Conservation (phyloP, 1,284 basidiomycete genomes). For the Marasmius sp. region DNA sequence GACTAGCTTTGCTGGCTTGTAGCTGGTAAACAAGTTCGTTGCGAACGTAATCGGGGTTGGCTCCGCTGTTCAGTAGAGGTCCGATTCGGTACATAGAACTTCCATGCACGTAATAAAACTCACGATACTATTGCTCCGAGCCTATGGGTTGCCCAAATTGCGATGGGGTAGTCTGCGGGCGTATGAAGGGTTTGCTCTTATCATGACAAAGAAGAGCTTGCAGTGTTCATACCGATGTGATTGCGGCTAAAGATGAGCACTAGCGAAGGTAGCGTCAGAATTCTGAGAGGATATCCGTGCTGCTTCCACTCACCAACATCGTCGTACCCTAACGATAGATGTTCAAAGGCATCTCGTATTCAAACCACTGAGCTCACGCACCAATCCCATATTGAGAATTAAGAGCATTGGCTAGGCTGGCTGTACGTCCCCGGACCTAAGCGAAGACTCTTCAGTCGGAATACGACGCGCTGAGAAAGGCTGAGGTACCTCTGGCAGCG, state of each 20-base stretch:
- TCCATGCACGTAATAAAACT: conserved; percentile 16
- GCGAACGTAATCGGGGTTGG: conserved; percentile 66
- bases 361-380: conserved; percentile 22
- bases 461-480: background rate
- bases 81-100: background rate
- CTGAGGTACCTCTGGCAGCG: conserved; percentile 41
- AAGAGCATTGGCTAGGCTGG: conserved; percentile 54
- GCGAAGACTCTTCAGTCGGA: background rate
- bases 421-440: conserved; percentile 49
- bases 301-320: conserved; percentile 46
- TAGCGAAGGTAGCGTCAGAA: conserved; percentile 19
- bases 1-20: conserved; percentile 45
- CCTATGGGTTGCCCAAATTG: conserved; percentile 69
- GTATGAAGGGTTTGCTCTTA: background rate
- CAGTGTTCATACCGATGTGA: conserved; percentile 48
- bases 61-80: conserved; percentile 26
- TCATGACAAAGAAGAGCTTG: conserved; percentile 47
- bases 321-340: conserved; percentile 31
- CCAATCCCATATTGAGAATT: conserved; percentile 40
- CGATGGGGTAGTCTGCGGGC: conserved; percentile 61
- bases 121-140: conserved; percentile 70
- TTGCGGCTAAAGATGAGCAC: conserved; percentile 64
- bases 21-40: conserved; percentile 66
- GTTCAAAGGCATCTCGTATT: background rate
- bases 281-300: background rate